A percentile compares a stretch with the other conserved stretches of the same genome.
phyloP scores from a whole-genome alignment of 2,329 filamentous ascomycete species.

The Fusarium aywerte region DNA sequence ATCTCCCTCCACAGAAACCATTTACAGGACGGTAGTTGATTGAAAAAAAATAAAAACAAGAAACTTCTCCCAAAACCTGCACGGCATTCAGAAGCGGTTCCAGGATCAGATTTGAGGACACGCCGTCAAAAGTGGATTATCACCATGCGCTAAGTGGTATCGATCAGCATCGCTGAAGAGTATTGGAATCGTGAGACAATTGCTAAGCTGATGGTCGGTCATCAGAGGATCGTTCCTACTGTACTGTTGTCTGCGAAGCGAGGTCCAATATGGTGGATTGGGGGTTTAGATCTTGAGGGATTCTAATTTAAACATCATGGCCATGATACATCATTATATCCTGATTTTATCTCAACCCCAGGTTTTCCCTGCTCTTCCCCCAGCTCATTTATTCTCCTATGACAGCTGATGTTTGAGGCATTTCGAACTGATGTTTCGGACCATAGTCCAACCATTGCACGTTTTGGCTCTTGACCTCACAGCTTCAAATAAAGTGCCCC shows the following conservation, averaged over 20 bases:
- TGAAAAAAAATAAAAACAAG: constrained; percentile 9
- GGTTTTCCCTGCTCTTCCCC: constrained; percentile 11
- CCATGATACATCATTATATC: constrained; percentile 27
- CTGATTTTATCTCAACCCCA: constrained; percentile 22
- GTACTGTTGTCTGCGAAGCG: background rate
- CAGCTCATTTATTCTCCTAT: background rate
- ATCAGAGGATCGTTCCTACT: background rate
- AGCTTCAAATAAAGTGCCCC: constrained; percentile 21
- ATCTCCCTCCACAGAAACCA: background rate
- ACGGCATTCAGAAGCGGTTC: constrained; percentile 7
- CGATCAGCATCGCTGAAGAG: constrained; percentile 24
- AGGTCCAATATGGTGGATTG: background rate
- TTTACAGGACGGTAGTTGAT: background rate
- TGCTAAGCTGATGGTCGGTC: background rate
- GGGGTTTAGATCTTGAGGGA: constrained; percentile 21
- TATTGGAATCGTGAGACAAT: constrained; percentile 6
- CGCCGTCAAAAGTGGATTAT: constrained; percentile 14
- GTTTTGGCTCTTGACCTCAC: constrained; percentile 19
- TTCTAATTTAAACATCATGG: background rate
- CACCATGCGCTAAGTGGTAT: constrained; percentile 18
- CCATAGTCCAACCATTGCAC: constrained; percentile 15
- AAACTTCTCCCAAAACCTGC: constrained; percentile 16
- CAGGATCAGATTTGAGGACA: constrained; percentile 19
- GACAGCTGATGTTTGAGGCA: constrained; percentile 21
- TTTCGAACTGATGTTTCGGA: constrained; percentile 15